Percentiles rank a stretch among this genome's conserved stretches.
phyloP scores from a whole-genome alignment of 768 basidiomycete species.

The Tylopilus plumbeoviolaceoides region DNA sequence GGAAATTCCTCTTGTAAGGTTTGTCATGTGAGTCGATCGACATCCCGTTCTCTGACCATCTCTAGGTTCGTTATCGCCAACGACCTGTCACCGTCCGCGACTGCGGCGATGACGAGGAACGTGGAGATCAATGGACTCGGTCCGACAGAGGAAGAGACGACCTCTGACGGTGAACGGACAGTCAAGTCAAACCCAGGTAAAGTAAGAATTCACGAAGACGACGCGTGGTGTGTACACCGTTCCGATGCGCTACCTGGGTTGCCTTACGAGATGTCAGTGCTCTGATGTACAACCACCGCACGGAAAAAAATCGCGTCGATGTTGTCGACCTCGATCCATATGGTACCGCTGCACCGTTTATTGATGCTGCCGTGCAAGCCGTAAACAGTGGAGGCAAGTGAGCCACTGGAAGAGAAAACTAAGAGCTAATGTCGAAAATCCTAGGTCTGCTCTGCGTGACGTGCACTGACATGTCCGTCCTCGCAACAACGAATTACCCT shows the following conservation, averaged over 20 bases:
- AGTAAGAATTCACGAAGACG: slow-evolving; percentile 85
- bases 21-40: slow-evolving; percentile 20
- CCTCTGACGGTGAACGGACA: slow-evolving; percentile 8
- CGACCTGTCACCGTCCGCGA: slow-evolving; percentile 81
- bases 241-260: neutral
- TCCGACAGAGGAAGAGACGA: slow-evolving; percentile 24
- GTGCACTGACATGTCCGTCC: slow-evolving; percentile 92
- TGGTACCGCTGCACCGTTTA: slow-evolving; percentile 94
- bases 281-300: slow-evolving; percentile 85
- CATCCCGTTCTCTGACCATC: slow-evolving; percentile 27
- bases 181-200: slow-evolving; percentile 37
- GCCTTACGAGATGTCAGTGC: slow-evolving; percentile 43
- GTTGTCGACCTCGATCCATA: too few species aligned
- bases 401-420: neutral
- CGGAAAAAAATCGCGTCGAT: slow-evolving; percentile 29
- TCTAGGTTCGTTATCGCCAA: slow-evolving; percentile 92
- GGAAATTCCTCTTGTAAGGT: slow-evolving; percentile 92
- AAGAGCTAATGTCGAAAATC: neutral
- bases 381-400: slow-evolving; percentile 81
- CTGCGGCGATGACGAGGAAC: slow-evolving; percentile 82
- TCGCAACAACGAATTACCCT: slow-evolving; percentile 90
- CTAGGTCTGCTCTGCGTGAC: slow-evolving; percentile 86
- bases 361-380: slow-evolving; percentile 90
- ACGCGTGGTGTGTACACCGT: slow-evolving; percentile 70
- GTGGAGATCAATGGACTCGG: slow-evolving; percentile 76